Base-by-base conservation (phyloP, 2,329 filamentous ascomycete species). In the Lachnellula willkommii region DNA sequence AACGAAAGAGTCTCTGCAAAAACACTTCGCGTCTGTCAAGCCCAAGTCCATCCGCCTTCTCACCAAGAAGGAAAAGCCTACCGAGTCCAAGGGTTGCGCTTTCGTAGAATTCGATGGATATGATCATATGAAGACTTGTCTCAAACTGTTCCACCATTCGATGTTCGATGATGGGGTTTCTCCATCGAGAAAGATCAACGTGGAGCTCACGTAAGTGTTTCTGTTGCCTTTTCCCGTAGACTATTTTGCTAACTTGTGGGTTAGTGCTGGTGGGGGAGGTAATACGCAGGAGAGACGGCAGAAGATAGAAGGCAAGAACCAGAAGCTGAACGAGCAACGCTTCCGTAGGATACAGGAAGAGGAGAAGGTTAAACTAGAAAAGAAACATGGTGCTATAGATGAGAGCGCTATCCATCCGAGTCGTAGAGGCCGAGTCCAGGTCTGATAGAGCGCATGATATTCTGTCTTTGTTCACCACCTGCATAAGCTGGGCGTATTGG, bases 31-130 rank as follows among this genome's bases (percentile, higher is more conserved):
- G 43, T 84, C 88, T 60, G 82, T 96, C 61, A 75, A 82, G 50
- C 90, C 90, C 8, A 78, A 75, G 52, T 79, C 81, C 2, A 79
- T 94, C 50, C 89, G 93, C 22, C 85, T 90, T 59, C 82, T 89
- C 48, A 89, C 85, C 52, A 81, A 88, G 66, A 83, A 84, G 63
- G 75, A 76, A 53, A 77, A 83, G 61, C 78, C 81, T 12, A 77
- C 76, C 53, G 82, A 84, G 62, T 87, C 83, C 67, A 87, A 87
- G 63, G 89, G 90, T 37, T 87, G 88, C 66, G 90, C 89, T 5
- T 95, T 96, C 72, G 78, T 97, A 65, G 93, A 97, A 72, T 97
- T 96, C 69, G 84, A 84, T 61, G 81, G 84, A 63, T 95, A 86
- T 74, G 88, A 92, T 73, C 84, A 88, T 69, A 95, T 96, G 90